A percentile compares a stretch with the other conserved stretches of the same genome.
Conservation (phyloP, 2,329 filamentous ascomycete genomes). For the Neopestalotiopsis rosae region DNA sequence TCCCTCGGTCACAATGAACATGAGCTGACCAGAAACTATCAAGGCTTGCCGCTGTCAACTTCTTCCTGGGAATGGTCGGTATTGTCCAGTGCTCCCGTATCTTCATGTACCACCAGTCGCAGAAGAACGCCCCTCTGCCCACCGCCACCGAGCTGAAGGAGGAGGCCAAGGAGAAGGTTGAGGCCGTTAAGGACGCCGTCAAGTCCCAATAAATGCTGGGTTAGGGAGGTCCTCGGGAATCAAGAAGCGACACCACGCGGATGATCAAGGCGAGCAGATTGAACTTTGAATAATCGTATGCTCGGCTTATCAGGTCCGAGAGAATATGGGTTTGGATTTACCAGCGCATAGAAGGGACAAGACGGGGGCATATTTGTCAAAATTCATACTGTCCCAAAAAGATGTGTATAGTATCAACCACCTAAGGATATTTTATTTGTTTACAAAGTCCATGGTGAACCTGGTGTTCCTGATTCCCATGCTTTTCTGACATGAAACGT, state of each 20-base stretch:
- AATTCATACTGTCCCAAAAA: neutral
- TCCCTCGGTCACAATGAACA: neutral
- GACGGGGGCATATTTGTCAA: neutral
- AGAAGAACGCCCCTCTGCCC: constrained; percentile 53
- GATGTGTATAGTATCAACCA: neutral
- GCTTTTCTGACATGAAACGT: neutral
- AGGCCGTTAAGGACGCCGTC: constrained; percentile 19
- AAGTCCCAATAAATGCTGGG: constrained; percentile 17
- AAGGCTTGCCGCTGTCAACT: constrained; percentile 88
- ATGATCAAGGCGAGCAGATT: neutral
- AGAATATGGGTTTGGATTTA: neutral
- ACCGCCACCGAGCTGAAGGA: constrained; percentile 34
- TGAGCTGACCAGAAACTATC: neutral
- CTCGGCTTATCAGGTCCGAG: neutral
- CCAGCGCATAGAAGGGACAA: neutral
- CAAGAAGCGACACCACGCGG: neutral
- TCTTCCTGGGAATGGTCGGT: constrained; percentile 92
- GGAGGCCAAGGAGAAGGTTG: constrained; percentile 32
- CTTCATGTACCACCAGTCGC: constrained; percentile 63
- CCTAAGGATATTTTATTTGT: neutral
- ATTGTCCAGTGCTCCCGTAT: constrained; percentile 83
- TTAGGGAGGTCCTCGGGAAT: neutral
- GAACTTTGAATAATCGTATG: neutral
- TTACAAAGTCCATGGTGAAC: neutral
- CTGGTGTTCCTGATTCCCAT: neutral